Base-by-base conservation (phyloP, 257 asterid genomes). In the Capsicum rhomboideum region DNA sequence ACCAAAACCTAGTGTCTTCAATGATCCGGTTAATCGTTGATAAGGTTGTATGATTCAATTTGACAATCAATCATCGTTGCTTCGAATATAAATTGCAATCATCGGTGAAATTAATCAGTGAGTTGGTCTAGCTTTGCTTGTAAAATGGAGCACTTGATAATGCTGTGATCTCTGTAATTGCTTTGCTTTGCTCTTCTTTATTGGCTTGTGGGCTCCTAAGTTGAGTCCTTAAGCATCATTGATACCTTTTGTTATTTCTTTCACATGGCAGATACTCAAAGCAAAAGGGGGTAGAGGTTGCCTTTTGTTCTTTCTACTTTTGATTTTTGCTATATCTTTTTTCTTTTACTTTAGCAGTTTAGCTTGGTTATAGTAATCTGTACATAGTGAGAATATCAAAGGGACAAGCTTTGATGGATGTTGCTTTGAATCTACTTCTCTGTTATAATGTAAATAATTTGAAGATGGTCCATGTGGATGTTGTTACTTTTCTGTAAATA, bases 21-120 rank as follows among this genome's bases (percentile, higher is more conserved):
- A 95, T 93, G 97, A 94, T 93, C 67, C 94, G 91, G 82, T 83
- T 93, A 95, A 90, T 93, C 84, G 93, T 93, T 9, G 98, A 92
- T 59, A 89, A 89, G 86, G 42, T 21, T 75, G 29, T 29, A 12
- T 21, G 50, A 83, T 77, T 23, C 17, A 17, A 67, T 34, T 26
- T 21, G 72, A 29, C 59, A 2, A 68, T 68, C 52, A 37, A 34
- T 37, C 78, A 68, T 20, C 16, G 17, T 68, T 20, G 13, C 52
- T 34, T 17, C 4, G 52, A 34, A 68, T 68, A 68, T 4, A 16
- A 11, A 77, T 55, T 13, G 20, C 59, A 26, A 77, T 77, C 28
- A 75, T 28, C 29, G 11, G 28, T 18, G 79, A 71, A 40, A 49
- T 28, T 50, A 26, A 26, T 14, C 12, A 1, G 23, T 20, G 80